These are phyloP conservation scores for Urtica urens DNA, from an alignment of 306 rosid species.

Conservation along the genomic window DNA sequence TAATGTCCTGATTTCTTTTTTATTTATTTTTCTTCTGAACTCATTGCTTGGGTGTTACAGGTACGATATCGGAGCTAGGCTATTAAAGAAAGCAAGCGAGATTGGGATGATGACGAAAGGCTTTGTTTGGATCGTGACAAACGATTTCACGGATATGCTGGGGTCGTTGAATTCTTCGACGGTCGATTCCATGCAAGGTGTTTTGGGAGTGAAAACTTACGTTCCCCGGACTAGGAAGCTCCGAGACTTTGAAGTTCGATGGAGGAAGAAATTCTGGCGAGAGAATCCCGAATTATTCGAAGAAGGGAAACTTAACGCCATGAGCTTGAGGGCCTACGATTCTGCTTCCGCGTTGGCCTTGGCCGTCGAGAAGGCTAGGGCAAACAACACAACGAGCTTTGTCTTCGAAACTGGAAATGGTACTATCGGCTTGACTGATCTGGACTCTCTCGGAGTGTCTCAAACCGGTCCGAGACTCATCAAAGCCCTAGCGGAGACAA, in stretches of 20 bases:
- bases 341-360: constrained; percentile 36
- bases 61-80: constrained; percentile 11
- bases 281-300: constrained; percentile 25
- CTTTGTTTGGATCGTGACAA: constrained; percentile 35
- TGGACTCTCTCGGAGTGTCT: constrained; percentile 26
- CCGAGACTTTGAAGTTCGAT: constrained; percentile 17
- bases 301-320: constrained; percentile 14
- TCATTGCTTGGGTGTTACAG: too few species aligned
- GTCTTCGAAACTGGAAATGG: neutral
- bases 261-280: constrained; percentile 29
- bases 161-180: constrained; percentile 8
- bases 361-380: constrained; percentile 30
- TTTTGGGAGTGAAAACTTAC: constrained; percentile 31
- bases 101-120: constrained; percentile 34
- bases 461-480: constrained; percentile 25
- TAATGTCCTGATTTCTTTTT: too few species aligned
- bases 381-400: neutral
- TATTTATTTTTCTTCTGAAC: too few species aligned
- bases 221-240: constrained; percentile 20
- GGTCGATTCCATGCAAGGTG: constrained; percentile 36
- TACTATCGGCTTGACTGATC: constrained; percentile 16
- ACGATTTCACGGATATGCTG: constrained; percentile 17
- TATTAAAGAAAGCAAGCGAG: constrained; percentile 22
- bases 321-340: constrained; percentile 47
- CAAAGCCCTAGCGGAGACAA: constrained; percentile 18